Base-by-base conservation (phyloP, 306 rosid genomes). In the Dalbergia cultrata region DNA sequence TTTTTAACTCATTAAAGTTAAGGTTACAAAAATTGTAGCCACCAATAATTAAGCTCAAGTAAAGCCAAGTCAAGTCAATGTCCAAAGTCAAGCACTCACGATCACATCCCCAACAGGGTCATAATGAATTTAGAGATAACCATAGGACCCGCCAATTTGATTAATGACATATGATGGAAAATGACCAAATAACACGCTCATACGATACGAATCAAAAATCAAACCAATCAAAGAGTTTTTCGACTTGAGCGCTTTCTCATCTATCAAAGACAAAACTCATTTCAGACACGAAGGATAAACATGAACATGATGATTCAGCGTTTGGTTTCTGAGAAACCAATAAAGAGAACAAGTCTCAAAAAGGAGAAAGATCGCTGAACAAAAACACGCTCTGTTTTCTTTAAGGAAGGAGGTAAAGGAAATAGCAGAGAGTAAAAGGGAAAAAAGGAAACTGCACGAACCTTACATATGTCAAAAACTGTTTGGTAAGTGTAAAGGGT, bases 271-370 rank as follows among this genome's bases (percentile, higher is more conserved):
- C 47, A 7, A 67, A 68, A 57, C 67, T 78, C 64, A 13, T 16
- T 11, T 5, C 22, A 78, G 47, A 41, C 33, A 19, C 7, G 16
- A 77, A 37, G 78, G 56, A 26, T 11, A 54, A 67, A 22, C 34
- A 37, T 16, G n/a, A 63, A 41, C 52, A 26, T 1, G 3, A 65
- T 26, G 70, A 35, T 9, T 63, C 47, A 43, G 69, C 74, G 58
- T 67, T 56, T 73, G 74, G 74, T 80, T 80, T 53, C 53, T 14
- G 76, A 60, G 81, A 74, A 72, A 76, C 57, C 50, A 57, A 64
- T 63, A 76, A 60, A 64, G 31, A 56, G 14, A 76, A 65, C 9
- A 78, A 47, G 17, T 34, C 43, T 52, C 37, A 41, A 17, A 35
- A 50, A 76, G 16, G 21, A 21, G 49, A 74, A 74, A 74, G 47